Evolutionary conservation across 805 yeast species (phyloP).

Genomic region (Scheffersomyces lignosus): DNA sequence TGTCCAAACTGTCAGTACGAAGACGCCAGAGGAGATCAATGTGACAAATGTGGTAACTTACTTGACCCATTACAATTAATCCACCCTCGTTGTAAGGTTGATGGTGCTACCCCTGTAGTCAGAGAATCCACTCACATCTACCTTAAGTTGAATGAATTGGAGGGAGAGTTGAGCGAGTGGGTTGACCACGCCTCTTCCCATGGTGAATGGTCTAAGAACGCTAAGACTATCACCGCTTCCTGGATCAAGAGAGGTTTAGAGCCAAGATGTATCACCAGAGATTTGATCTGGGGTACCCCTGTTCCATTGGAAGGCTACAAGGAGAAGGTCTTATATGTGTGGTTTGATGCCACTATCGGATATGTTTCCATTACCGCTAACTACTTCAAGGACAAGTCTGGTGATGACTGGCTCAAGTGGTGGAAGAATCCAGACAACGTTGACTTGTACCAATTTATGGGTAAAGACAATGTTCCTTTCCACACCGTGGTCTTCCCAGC

Average conservation of each 20-base stretch:
- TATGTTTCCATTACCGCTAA: conserved; percentile 95
- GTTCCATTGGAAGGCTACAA: conserved; percentile 87
- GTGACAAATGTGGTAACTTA: conserved; percentile 92
- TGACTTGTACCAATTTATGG: conserved; percentile 94
- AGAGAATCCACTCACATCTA: conserved; percentile 84
- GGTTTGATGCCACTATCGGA: conserved; percentile 99
- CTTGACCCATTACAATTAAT: conserved; percentile 91
- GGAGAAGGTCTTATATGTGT: conserved; percentile 91
- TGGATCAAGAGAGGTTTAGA: conserved; percentile 94
- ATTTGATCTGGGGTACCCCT: conserved; percentile 97
- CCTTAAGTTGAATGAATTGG: conserved; percentile 79
- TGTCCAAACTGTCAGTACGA: conserved; percentile 95
- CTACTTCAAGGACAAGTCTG: conserved; percentile 51
- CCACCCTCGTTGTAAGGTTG: conserved; percentile 94
- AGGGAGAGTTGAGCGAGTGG: conserved; percentile 75
- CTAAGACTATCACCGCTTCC: conserved; percentile 81
- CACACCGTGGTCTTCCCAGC: conserved; percentile 98
- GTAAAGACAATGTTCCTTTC: conserved; percentile 98
- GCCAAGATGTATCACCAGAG: conserved; percentile 97
- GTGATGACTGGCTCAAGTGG: conserved; percentile 77
- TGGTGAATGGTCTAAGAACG: conserved; percentile 91
- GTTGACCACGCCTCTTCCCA: conserved; percentile 60
- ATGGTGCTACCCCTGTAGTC: conserved; percentile 76
- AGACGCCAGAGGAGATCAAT: conserved; percentile 99
- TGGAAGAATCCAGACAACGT: conserved; percentile 94